A percentile compares a stretch with the other conserved stretches of the same genome.
These are phyloP conservation scores for Puccinia polysora DNA, from an alignment of 1,284 basidiomycete species.

Conservation along the genomic window DNA sequence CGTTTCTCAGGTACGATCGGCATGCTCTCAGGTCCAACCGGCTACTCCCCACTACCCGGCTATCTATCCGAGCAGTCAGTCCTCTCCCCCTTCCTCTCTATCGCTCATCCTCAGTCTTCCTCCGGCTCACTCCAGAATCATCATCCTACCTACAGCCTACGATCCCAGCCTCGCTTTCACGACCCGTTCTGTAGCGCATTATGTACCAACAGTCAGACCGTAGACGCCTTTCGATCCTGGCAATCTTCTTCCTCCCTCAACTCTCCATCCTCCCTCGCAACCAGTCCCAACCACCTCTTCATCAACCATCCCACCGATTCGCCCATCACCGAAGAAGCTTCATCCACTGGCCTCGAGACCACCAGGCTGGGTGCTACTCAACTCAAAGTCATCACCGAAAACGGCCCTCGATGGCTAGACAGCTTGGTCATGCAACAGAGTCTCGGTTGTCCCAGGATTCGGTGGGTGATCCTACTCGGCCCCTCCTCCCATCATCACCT, in stretches of 20 bases:
- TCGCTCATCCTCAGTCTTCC: background rate
- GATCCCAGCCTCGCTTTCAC: conserved; percentile 41
- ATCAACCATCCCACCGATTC: background rate
- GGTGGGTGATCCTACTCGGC: background rate
- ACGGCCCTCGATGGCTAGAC: conserved; percentile 30
- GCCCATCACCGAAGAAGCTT: background rate
- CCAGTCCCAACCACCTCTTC: background rate
- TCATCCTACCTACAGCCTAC: conserved; percentile 1
- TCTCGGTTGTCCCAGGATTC: conserved; percentile 30
- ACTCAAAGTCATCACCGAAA: conserved; percentile 35
- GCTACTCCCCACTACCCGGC: conserved; percentile 35
- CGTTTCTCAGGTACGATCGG: conserved; percentile 33
- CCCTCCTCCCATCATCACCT: background rate
- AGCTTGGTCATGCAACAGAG: conserved; percentile 38
- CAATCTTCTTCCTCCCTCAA: conserved; percentile 22
- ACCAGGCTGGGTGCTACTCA: conserved; percentile 2
- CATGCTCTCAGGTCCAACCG: conserved; percentile 35
- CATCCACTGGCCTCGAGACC: background rate
- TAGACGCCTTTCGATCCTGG: conserved; percentile 36
- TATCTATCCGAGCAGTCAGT: conserved; percentile 36
- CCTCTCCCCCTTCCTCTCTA: background rate
- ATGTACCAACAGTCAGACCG: conserved; percentile 34
- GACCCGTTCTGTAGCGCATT: conserved; percentile 30
- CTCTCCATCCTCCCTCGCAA: conserved; percentile 16
- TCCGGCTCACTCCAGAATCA: background rate